Evolutionary conservation across 176 grass and related monocot genomes (phyloP).

Genomic region (Lolium multiflorum): DNA sequence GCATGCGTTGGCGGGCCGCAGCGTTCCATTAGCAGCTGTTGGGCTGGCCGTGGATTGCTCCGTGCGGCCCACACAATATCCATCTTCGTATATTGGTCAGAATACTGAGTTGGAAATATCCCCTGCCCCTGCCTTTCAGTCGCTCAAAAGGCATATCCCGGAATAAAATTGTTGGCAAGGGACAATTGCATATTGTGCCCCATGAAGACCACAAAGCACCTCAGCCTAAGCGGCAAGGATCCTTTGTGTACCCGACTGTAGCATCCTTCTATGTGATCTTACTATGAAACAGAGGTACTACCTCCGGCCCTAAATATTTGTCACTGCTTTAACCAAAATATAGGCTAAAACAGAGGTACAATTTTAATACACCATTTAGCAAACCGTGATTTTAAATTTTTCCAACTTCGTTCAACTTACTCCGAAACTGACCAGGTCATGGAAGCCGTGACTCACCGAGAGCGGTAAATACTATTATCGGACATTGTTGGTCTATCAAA

Average conservation of each 20-base stretch:
- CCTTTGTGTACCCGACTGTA: neutral
- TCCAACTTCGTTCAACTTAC: neutral
- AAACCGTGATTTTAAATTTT: neutral
- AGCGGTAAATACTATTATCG: too few relatives aligned
- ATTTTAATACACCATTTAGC: neutral
- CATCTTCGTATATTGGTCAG: neutral
- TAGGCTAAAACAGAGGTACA: neutral
- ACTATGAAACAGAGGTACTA: neutral
- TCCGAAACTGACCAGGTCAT: neutral
- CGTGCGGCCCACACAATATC: neutral
- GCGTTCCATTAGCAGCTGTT: neutral
- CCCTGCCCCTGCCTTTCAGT: slow-evolving; percentile 6
- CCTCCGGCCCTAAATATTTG: too few relatives aligned
- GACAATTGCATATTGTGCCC: slow-evolving; percentile 31
- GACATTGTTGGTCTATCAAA: too few relatives aligned
- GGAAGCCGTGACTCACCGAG: too few relatives aligned
- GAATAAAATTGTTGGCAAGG: slow-evolving; percentile 36
- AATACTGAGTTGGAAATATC: neutral
- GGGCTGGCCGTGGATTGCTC: neutral
- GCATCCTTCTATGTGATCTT: neutral
- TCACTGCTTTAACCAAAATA: too few relatives aligned
- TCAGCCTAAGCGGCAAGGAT: slow-evolving; percentile 2
- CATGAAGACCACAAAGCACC: slow-evolving; percentile 4
- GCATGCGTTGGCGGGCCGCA: neutral
- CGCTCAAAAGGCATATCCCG: slow-evolving; percentile 45